phyloP scores from a whole-genome alignment of 768 basidiomycete species.

The Suillus ampliporus region DNA sequence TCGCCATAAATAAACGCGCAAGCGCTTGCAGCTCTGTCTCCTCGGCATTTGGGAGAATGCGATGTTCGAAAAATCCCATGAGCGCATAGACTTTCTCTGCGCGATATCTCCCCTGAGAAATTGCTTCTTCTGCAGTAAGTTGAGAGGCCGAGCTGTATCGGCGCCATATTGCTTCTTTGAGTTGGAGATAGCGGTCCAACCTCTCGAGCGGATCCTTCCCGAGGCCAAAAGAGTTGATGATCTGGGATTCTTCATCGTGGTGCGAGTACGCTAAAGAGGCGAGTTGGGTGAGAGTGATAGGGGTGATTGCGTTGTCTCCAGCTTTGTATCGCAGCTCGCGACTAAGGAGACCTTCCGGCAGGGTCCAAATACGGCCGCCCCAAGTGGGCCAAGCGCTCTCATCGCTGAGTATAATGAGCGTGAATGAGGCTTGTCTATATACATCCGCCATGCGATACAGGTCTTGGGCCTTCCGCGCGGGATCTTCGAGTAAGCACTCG shows the following conservation, averaged over 20 bases:
- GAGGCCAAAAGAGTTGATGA: conserved; percentile 26
- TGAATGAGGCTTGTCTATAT: conserved; percentile 26
- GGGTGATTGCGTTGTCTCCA: conserved; percentile 14
- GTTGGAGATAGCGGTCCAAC: conserved; percentile 25
- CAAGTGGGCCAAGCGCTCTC: conserved; percentile 19
- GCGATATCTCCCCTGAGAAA: background rate
- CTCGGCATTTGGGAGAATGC: conserved; percentile 19
- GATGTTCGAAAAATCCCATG: conserved; percentile 33
- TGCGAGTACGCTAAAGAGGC: conserved; percentile 26
- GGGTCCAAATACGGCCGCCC: conserved; percentile 29
- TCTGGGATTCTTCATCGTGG: conserved; percentile 22
- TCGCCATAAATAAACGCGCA: conserved; percentile 26
- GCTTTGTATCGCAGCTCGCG: conserved; percentile 22
- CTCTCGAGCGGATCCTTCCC: conserved; percentile 25
- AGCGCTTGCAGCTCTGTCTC: conserved; percentile 27
- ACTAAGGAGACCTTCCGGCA: conserved; percentile 26
- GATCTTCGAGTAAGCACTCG: conserved; percentile 2
- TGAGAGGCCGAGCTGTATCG: too few species aligned
- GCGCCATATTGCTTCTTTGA: conserved; percentile 30
- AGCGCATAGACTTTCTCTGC: conserved; percentile 32
- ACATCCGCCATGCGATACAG: conserved; percentile 31
- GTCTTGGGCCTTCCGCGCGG: conserved; percentile 18
- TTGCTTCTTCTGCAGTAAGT: too few species aligned
- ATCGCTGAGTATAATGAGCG: conserved; percentile 25
- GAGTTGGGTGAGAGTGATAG: conserved; percentile 26